Base-by-base conservation (phyloP, 306 rosid species). In the Prinsepia uniflora region DNA sequence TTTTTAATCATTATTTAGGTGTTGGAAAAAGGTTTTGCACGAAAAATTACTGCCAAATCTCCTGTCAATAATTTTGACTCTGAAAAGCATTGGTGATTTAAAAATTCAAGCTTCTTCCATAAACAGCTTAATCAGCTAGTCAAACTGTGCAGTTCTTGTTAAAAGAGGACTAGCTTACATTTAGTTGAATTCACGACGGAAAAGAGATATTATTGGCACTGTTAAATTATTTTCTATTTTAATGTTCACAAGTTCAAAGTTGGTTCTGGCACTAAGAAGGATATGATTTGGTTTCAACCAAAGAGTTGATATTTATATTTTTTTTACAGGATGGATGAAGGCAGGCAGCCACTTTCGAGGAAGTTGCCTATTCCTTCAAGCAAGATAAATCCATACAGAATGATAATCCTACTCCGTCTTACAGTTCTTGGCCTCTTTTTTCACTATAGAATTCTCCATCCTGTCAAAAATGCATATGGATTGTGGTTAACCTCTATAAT, bases 401-500 rank as follows among this genome's bases (percentile, higher is more conserved):
- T 92, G 76, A 75, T 92, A 45, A 88, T 92, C 47, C 58, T 86
- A 19, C 95, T 89, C 52, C 88, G 98, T 6, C 82, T 92, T 57
- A 92, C 75, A 24, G 65, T 92, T 74, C 91, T 92, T 46, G 76
- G 91, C 74, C 87, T 89, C 43, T 92, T 92, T 84, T 89, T 92
- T 45, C 98, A 92, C 72, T 92, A 92, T 63, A 83, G 98, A 82
- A 86, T 92, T 55, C 92, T 88, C 68, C 96, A 92, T 75, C 98
- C 96, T 17, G 98, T 92, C 67, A 43, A 85, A 8, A 80, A 86
- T 70, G 98, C 98, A 68, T 90, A 80, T 70, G 91, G 81, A 42
- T 79, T 92, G 66, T 92, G 98, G 98, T 80, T 92, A 57, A 89
- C 92, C 76, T 92, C 98, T 56, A 90, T 92, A 17, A 84, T 92